A percentile compares a stretch with the other conserved stretches of the same genome.
Conservation (phyloP, 78 protist genomes). For the Pigoraptor vietnamica region DNA sequence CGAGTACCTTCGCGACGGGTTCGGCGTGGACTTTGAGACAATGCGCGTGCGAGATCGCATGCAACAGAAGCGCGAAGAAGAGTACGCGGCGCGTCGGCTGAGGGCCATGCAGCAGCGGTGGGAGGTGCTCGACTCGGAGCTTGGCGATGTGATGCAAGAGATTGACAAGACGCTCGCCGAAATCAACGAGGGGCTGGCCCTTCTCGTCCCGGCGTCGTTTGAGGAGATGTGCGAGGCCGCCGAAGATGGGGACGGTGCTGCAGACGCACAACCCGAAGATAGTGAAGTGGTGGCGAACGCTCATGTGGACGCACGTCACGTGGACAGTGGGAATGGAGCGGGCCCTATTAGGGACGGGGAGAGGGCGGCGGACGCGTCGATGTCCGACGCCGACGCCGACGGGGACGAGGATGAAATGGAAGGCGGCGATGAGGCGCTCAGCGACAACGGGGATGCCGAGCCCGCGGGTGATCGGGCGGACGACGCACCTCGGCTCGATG, state of each 20-base stretch:
- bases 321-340: too few species aligned
- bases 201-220: background rate
- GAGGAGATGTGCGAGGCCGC: background rate
- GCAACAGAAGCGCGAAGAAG: background rate
- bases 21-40: background rate
- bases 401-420: background rate
- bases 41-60: background rate
- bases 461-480: background rate
- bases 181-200: background rate
- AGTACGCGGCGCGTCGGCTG: background rate
- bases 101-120: background rate
- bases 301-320: too few species aligned
- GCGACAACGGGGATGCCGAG: too few species aligned
- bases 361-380: too few species aligned
- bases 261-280: too few species aligned
- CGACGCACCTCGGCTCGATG: background rate
- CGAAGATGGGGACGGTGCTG: background rate
- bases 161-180: background rate
- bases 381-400: background rate
- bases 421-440: too few species aligned
- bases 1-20: background rate
- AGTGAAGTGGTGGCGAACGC: too few species aligned
- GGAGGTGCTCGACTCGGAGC: background rate
- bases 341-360: too few species aligned
- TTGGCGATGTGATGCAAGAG: background rate